Conservation (phyloP, 176 grass and related monocot genomes). For the Oryza australiensis region DNA sequence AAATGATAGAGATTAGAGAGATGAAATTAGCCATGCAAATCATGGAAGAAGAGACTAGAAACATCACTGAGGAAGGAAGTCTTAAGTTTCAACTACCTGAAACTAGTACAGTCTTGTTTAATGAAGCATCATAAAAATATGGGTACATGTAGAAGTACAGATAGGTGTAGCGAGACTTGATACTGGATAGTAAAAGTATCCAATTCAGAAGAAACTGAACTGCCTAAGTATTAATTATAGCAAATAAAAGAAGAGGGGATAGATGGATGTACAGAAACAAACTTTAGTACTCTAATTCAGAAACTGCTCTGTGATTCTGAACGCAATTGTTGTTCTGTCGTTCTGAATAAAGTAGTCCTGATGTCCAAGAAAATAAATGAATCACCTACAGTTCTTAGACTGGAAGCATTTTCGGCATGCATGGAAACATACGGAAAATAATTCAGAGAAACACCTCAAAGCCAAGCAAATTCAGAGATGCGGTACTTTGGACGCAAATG, state of each 20-base stretch:
- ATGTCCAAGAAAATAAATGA: not conserved
- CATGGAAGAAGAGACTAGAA: conserved; percentile 15
- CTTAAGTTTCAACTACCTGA: conserved; percentile 25
- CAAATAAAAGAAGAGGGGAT: not conserved
- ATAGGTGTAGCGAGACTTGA: not conserved
- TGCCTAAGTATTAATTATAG: not conserved
- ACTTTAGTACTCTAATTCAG: not conserved
- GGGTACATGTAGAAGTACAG: not conserved
- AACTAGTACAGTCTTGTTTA: not conserved
- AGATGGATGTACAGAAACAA: not conserved
- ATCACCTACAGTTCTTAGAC: not conserved
- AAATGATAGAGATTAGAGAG: conserved; percentile 28
- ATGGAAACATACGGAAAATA: not conserved
- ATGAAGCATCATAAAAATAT: not conserved
- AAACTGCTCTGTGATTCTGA: not conserved
- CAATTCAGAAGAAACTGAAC: not conserved
- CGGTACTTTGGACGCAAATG: not conserved
- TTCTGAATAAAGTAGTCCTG: not conserved
- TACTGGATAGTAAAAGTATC: not conserved
- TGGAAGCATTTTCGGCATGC: conserved; percentile 1
- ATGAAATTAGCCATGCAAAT: conserved; percentile 31
- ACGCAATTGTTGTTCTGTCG: not conserved
- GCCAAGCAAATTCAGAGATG: not conserved
- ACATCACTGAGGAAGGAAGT: conserved; percentile 25
- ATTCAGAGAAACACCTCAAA: conserved; percentile 7